Conservation (phyloP, 805 yeast genomes). For the Monosporozyma unispora region DNA sequence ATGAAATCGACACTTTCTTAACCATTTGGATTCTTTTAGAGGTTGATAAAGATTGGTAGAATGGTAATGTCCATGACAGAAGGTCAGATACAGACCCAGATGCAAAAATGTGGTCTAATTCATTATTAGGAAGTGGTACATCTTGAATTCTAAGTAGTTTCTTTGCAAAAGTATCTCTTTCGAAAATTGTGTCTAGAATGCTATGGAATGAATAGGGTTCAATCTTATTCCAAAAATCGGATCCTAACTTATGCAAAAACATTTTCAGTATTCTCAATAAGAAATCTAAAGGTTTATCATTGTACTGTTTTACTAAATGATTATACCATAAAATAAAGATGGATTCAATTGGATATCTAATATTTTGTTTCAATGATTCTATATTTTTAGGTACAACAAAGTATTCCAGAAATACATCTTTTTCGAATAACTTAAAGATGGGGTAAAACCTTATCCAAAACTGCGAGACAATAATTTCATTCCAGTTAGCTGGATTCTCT, state of each 20-base stretch:
- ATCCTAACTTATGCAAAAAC: conserved; percentile 36
- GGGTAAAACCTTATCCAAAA: conserved; percentile 29
- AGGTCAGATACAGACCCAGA: conserved; percentile 35
- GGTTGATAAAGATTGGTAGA: conserved; percentile 36
- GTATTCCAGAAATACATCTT: conserved; percentile 18
- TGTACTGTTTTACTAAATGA: conserved; percentile 22
- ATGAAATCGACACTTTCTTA: conserved; percentile 41
- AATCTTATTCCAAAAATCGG: conserved; percentile 46
- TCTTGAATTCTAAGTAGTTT: conserved; percentile 29
- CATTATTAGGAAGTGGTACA: conserved; percentile 22
- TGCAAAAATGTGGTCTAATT: conserved; percentile 21
- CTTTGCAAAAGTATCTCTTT: conserved; percentile 40
- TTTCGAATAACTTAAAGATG: conserved; percentile 21
- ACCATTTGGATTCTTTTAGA: conserved; percentile 46
- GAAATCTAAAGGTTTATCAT: conserved; percentile 38
- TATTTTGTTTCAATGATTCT: conserved; percentile 24
- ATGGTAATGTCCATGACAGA: conserved; percentile 46
- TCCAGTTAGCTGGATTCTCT: conserved; percentile 45
- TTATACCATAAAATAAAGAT: conserved; percentile 29
- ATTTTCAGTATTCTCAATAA: conserved; percentile 44
- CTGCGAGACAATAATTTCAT: conserved; percentile 24
- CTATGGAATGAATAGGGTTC: conserved; percentile 48
- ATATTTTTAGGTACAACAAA: conserved; percentile 26
- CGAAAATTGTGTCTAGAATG: conserved; percentile 50
- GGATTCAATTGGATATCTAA: conserved; percentile 24